Base-by-base conservation (phyloP, 2,329 filamentous ascomycete genomes). In the Pseudogymnoascus sp. region DNA sequence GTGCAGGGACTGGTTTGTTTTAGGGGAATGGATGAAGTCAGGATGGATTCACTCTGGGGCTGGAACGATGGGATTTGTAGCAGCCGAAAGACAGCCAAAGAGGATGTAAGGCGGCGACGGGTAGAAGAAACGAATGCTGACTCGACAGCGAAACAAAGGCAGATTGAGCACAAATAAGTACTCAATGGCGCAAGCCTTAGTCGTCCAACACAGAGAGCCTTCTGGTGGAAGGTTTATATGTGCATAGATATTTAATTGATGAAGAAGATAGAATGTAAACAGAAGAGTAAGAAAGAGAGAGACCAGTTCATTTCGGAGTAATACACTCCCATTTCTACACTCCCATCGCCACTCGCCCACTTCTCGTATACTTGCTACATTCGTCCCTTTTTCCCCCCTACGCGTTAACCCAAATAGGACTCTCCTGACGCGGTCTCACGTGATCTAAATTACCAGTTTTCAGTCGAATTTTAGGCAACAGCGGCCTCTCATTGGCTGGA, bases 121-220 rank as follows among this genome's bases (percentile, higher is more conserved):
- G 46, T 56, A 56, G 46, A 56, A 56, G n/a, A 33, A 56, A 56
- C 46, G 29, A 56, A 56, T 56, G 46, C 46, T 56, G 46, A 56
- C 46, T 56, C 46, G 46, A 56, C 46, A 33, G 46, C 46, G 15
- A 56, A 11, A 56, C 46, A 56, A 56, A 56, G 46, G 26, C 26
- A 26, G n/a, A 56, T 56, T 56, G 26, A 53, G 46, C 26, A 53
- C 26, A 26, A 53, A 53, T 11, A 13, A 10, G 46, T 56, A 56
- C 46, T 33, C 46, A 56, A 56, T 56, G 26, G 46, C 46, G 11
- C 26, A 31, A 33, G 13, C 1, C n/a, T 56, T 31, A n/a, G 26
- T 33, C 10, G n/a, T 26, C 19, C 46, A 56, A n/a, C 3, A 33
- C 19, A 56, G 31, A 56, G 46, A 4, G n/a, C 31, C 46, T 33